These are phyloP conservation scores for Dalbergia cultrata DNA, from an alignment of 306 rosid species.

Conservation along the genomic window DNA sequence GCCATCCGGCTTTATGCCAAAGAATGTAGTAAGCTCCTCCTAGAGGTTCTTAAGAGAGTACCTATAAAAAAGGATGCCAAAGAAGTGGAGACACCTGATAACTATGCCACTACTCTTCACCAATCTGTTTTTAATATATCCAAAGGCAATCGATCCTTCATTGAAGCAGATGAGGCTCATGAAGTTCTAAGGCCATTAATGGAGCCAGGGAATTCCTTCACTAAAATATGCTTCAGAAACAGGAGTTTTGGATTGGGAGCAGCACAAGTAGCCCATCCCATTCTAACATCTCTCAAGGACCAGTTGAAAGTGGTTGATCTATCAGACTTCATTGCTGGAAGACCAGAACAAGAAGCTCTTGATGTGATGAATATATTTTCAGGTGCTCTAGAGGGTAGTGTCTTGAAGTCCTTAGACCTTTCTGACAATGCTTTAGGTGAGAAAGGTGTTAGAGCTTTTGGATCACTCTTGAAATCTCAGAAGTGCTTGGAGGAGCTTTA, in stretches of 20 bases:
- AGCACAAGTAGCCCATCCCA: constrained; percentile 73
- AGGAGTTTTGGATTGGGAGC: constrained; percentile 83
- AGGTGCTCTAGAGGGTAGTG: constrained; percentile 75
- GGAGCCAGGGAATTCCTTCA: constrained; percentile 75
- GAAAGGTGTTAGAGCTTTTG: constrained; percentile 92
- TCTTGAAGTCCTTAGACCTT: constrained; percentile 74
- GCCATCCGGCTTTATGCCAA: constrained; percentile 96
- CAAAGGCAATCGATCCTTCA: constrained; percentile 72
- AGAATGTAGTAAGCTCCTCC: constrained; percentile 86
- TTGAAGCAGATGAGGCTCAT: constrained; percentile 83
- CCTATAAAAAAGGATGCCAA: constrained; percentile 50
- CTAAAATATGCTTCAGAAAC: constrained; percentile 95
- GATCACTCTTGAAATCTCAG: constrained; percentile 82
- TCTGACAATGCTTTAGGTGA: constrained; percentile 93
- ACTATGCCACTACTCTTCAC: constrained; percentile 27
- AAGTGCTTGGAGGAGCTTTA: constrained; percentile 79
- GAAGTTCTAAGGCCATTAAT: constrained; percentile 75
- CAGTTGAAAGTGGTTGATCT: constrained; percentile 85
- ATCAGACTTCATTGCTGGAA: constrained; percentile 88
- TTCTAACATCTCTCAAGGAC: constrained; percentile 71
- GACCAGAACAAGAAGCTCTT: constrained; percentile 86
- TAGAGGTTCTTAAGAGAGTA: constrained; percentile 80
- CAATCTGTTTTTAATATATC: constrained; percentile 81
- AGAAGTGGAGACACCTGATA: constrained; percentile 49
- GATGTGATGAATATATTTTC: constrained; percentile 81